Conservation (phyloP, 1,284 basidiomycete species). For the Xanthoconium separans region DNA sequence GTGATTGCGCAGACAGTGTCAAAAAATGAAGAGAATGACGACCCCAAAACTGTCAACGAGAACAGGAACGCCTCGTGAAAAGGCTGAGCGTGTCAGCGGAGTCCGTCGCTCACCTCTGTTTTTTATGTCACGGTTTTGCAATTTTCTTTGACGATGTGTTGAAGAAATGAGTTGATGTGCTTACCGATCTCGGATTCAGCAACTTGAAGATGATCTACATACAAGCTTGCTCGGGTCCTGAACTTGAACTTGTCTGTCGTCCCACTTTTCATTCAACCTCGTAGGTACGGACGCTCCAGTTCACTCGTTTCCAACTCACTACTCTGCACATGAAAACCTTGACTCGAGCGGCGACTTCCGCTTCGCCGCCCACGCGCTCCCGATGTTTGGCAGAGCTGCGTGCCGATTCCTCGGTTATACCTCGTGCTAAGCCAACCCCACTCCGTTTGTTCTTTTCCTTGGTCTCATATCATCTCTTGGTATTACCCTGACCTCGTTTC, state of each 20-base stretch:
- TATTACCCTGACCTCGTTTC: conserved; percentile 38
- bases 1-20: conserved; percentile 5
- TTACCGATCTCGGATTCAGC: conserved; percentile 8
- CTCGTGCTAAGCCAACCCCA: conserved; percentile 28
- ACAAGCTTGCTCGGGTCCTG: conserved; percentile 14
- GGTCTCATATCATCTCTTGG: conserved; percentile 12
- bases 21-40: conserved; percentile 1
- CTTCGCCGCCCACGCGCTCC: conserved; percentile 3
- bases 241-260: conserved; percentile 8
- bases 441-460: conserved; percentile 21
- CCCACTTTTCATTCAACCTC: conserved; percentile 8
- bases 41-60: conserved; percentile 36
- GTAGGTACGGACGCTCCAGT: background rate
- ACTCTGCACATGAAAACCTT: conserved; percentile 18
- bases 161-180: conserved; percentile 1
- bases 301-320: conserved; percentile 2
- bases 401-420: conserved; percentile 24
- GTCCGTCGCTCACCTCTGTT: conserved; percentile 2
- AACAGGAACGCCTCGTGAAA: conserved; percentile 24
- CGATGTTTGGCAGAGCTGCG: conserved; percentile 3
- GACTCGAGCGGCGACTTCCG: conserved; percentile 1
- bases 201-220: conserved; percentile 21
- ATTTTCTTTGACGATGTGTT: conserved; percentile 12
- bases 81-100: conserved; percentile 15
- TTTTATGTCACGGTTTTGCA: conserved; percentile 30